Percentiles rank a stretch among this genome's conserved stretches.
Evolutionary conservation across 345 rosid genomes (phyloP).

Genomic region (Psidium guajava): DNA sequence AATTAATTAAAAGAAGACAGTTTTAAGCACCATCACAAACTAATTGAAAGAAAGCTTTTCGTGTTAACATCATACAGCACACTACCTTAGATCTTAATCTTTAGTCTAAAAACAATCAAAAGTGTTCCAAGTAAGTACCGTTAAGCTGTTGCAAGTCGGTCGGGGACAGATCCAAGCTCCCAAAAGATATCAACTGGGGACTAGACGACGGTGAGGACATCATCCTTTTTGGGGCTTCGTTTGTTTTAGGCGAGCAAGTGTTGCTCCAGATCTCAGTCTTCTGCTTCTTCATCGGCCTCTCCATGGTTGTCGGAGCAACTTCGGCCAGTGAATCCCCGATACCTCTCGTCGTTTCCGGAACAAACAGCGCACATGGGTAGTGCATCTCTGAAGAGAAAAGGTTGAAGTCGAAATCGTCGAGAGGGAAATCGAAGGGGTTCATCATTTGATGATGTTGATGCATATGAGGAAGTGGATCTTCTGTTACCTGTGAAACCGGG

Average conservation of each 20-base stretch:
- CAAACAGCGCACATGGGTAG: not conserved
- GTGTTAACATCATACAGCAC: not conserved
- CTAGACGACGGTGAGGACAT: constrained; percentile 15
- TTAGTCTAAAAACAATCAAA: not conserved
- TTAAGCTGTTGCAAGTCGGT: not conserved
- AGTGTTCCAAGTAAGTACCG: not conserved
- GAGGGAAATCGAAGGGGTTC: not conserved
- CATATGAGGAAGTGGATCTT: not conserved
- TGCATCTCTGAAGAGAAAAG: not conserved
- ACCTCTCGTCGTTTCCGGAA: not conserved
- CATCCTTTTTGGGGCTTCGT: not conserved
- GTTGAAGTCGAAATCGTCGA: not conserved
- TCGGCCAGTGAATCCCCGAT: not conserved
- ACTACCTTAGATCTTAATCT: not conserved
- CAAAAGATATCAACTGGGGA: constrained; percentile 32
- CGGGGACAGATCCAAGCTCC: constrained; percentile 9
- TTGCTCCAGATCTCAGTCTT: constrained; percentile 17
- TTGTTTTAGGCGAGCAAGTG: constrained; percentile 8
- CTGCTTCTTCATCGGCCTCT: constrained; percentile 21
- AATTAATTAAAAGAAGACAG: not conserved
- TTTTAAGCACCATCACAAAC: not conserved
- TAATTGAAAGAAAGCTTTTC: not conserved
- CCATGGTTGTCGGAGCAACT: not conserved
- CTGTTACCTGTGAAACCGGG: not conserved
- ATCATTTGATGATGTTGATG: not conserved